Percentiles rank a stretch among this genome's conserved stretches.
phyloP scores from a whole-genome alignment of 2,329 filamentous ascomycete species.

The Pochonia chlamydosporia region DNA sequence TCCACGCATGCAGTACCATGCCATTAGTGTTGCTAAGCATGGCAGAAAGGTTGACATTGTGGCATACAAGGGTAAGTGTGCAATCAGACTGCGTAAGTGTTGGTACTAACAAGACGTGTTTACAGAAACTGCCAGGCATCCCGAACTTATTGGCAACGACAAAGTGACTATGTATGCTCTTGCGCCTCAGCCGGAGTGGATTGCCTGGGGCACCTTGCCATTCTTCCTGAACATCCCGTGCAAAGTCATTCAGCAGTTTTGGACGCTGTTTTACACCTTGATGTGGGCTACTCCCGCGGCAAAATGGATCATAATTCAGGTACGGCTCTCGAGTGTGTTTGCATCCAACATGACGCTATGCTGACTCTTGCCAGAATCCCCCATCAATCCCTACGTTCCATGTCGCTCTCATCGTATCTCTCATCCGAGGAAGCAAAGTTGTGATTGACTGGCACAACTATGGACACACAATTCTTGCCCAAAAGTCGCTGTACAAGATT shows the following conservation, averaged over 20 bases:
- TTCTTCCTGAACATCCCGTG: slow-evolving; percentile 75
- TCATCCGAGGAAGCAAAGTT: slow-evolving; percentile 72
- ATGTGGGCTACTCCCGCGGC: slow-evolving; percentile 68
- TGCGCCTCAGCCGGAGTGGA: slow-evolving; percentile 56
- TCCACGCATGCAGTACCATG: slow-evolving; percentile 98
- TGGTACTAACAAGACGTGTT: no score
- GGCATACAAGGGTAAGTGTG: slow-evolving; percentile 69
- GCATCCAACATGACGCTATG: neutral
- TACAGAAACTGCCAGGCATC: slow-evolving; percentile 76
- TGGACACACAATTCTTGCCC: slow-evolving; percentile 83
- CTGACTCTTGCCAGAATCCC: slow-evolving; percentile 62
- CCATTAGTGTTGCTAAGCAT: slow-evolving; percentile 80
- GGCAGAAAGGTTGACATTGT: slow-evolving; percentile 78
- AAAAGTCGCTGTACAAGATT: slow-evolving; percentile 56
- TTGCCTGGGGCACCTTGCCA: slow-evolving; percentile 64
- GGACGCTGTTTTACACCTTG: slow-evolving; percentile 63
- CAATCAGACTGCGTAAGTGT: no score
- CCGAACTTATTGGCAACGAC: slow-evolving; percentile 64
- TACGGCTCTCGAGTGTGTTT: slow-evolving; percentile 23
- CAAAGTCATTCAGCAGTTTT: slow-evolving; percentile 81
- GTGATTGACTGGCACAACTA: slow-evolving; percentile 99
- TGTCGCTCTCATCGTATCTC: slow-evolving; percentile 66
- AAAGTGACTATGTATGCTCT: slow-evolving; percentile 69
- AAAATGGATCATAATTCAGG: slow-evolving; percentile 81
- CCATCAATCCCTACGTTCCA: slow-evolving; percentile 89